Conservation (phyloP, 129 eudicot species). For the Saussurea involucrata region DNA sequence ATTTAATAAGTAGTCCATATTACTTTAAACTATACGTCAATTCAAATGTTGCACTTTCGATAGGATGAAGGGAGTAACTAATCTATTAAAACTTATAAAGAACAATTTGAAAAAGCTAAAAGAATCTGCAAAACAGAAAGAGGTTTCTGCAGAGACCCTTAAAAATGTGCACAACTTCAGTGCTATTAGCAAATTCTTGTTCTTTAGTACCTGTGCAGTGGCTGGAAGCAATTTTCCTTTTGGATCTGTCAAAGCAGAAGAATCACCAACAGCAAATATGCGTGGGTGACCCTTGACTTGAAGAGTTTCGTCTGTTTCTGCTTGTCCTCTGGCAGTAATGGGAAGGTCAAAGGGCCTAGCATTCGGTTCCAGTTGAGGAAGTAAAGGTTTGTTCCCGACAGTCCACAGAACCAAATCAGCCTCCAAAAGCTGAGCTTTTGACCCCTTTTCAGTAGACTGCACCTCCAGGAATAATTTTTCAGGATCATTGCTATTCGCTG, state of each 20-base stretch:
- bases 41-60: not conserved
- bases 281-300: constrained; percentile 96
- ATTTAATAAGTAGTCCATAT: not conserved
- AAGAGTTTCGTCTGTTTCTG: constrained; percentile 96
- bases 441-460: constrained; percentile 79
- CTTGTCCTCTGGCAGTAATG: constrained; percentile 85
- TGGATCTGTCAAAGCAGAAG: constrained; percentile 79
- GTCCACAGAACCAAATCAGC: constrained; percentile 98
- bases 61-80: not conserved
- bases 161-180: not conserved
- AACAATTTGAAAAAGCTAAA: not conserved
- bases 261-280: constrained; percentile 94
- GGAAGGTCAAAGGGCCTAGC: constrained; percentile 74
- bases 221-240: constrained; percentile 85
- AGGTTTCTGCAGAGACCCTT: not conserved
- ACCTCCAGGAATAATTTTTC: constrained; percentile 56
- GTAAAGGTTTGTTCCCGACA: constrained; percentile 81
- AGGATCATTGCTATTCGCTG: constrained; percentile 23
- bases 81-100: too few species aligned
- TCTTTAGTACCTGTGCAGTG: constrained; percentile 77
- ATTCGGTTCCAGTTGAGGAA: constrained; percentile 60
- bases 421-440: constrained; percentile 52
- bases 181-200: constrained; percentile 6
- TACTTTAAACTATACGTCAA: not conserved
- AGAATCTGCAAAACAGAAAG: not conserved